Conservation (phyloP, 2,329 filamentous ascomycete species). For the Lomentospora prolificans region DNA sequence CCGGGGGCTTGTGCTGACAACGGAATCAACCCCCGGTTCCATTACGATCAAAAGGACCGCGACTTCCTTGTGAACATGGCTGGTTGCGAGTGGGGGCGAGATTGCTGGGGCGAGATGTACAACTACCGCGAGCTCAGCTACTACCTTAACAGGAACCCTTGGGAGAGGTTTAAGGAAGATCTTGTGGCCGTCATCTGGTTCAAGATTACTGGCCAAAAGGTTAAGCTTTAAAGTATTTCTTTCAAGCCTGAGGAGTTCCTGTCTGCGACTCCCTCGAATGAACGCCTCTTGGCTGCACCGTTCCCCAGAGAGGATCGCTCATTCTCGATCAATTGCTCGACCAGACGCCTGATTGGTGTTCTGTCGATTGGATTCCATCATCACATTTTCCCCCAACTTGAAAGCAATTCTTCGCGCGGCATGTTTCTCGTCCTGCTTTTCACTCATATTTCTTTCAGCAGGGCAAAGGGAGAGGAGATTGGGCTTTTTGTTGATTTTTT, state of each 20-base stretch:
- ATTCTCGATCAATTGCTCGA: too few species aligned
- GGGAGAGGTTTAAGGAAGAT: slow-evolving; percentile 68
- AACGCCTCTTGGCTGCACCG: too few species aligned
- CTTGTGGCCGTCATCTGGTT: slow-evolving; percentile 50
- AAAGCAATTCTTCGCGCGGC: not conserved
- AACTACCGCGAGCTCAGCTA: slow-evolving; percentile 88
- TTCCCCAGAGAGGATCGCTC: too few species aligned
- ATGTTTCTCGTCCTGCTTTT: not conserved
- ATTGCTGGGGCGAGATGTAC: slow-evolving; percentile 98
- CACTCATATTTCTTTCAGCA: not conserved
- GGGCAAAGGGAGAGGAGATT: not conserved
- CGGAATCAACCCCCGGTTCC: slow-evolving; percentile 59
- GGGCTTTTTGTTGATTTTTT: slow-evolving; percentile 11
- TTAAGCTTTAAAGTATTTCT: slow-evolving; percentile 48
- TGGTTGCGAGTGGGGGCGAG: slow-evolving; percentile 89
- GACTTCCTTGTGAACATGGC: slow-evolving; percentile 99
- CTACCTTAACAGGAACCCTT: slow-evolving; percentile 71
- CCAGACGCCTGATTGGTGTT: too few species aligned
- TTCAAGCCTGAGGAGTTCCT: too few species aligned
- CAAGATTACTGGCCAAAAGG: slow-evolving; percentile 52
- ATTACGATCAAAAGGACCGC: slow-evolving; percentile 75
- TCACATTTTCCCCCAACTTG: too few species aligned
- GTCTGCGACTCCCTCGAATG: too few species aligned
- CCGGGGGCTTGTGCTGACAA: slow-evolving; percentile 77
- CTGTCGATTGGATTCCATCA: not conserved